Base-by-base conservation (phyloP, 306 rosid genomes). In the Spatholobus suberectus region DNA sequence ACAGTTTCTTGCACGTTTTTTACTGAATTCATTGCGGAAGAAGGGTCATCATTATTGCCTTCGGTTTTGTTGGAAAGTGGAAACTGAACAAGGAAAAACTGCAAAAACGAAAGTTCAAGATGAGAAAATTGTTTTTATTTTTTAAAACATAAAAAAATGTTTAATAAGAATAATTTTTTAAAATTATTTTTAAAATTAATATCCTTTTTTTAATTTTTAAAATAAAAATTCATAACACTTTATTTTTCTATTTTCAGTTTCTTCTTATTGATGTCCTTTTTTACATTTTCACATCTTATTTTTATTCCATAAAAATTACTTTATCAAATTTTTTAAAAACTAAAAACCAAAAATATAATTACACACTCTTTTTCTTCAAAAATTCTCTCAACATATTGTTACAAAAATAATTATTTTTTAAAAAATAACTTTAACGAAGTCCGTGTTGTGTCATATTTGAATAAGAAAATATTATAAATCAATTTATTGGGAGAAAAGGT, bases 1-100 rank as follows among this genome's bases (percentile, higher is more conserved):
- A 5, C 10, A 18, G 49, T 32, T 67, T 75, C 62, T 57, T 75
- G 27, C 75, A 49, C 46, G 20, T n/a, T 41, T 67, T 75, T 68
- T 3, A 44, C 55, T 26, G 37, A 67, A 66, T 52, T 54, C 70
- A 24, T 65, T 47, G 37, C 26, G 1, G 17, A 66, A 12, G 51
- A 32, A 41, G 58, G 32, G 27, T 5, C 18, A 29, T 51, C 70
- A 74, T 65, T 5, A 57, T 57, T 57, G 69, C 24, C 32, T 54
- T 69, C n/a, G 52, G 67, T 52, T 81, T 38, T 73, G 43, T 26
- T 59, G 11, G 11, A n/a, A n/a, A n/a, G n/a, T n/a, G n/a, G 26
- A 78, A 63, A 46, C 47, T 63, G 1, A 6, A 61, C 40, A 62
- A 59, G 38, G 21, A 29, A 61, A 61, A 27, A 27, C 41, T 62